A percentile compares a stretch with the other conserved stretches of the same genome.
Evolutionary conservation across 2,329 filamentous ascomycete species (phyloP).

Genomic region (Xylariaceae sp.): DNA sequence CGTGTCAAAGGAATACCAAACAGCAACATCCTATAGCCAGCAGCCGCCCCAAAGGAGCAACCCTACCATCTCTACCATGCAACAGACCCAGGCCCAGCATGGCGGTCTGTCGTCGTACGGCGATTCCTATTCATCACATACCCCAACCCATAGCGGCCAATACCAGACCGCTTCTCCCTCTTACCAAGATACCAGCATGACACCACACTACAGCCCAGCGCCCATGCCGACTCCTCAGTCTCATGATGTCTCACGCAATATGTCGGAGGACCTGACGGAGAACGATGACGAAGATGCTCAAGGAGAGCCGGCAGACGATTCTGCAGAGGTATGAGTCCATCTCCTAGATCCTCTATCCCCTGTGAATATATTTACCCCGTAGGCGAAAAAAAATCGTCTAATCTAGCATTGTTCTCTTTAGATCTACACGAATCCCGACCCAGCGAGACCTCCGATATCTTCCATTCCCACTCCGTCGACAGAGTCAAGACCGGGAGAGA

Average conservation of each 20-base stretch:
- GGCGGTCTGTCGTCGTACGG: conserved; percentile 25
- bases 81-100: conserved; percentile 21
- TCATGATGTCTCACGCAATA: conserved; percentile 25
- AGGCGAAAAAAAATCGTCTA: background rate
- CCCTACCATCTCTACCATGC: conserved; percentile 10
- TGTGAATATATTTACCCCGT: background rate
- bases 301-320: conserved; percentile 31
- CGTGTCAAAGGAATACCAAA: conserved; percentile 21
- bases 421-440: conserved; percentile 27
- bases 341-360: background rate
- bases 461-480: conserved; percentile 26
- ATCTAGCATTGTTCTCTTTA: conserved; percentile 14
- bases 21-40: conserved; percentile 15
- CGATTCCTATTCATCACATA: conserved; percentile 29
- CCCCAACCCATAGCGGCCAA: conserved; percentile 24
- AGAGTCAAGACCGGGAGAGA: conserved; percentile 26
- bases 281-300: conserved; percentile 31
- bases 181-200: conserved; percentile 28
- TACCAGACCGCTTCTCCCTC: conserved; percentile 26
- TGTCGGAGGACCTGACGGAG: conserved; percentile 25
- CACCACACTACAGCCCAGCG: conserved; percentile 29
- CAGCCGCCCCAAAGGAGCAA: conserved; percentile 20
- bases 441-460: conserved; percentile 18
- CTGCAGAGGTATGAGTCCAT: conserved; percentile 25
- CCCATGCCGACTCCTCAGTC: conserved; percentile 25